A percentile compares a stretch with the other conserved stretches of the same genome.
Evolutionary conservation across 495 filamentous ascomycete species (phyloP).

Genomic region (Aspergillus baeticus): DNA sequence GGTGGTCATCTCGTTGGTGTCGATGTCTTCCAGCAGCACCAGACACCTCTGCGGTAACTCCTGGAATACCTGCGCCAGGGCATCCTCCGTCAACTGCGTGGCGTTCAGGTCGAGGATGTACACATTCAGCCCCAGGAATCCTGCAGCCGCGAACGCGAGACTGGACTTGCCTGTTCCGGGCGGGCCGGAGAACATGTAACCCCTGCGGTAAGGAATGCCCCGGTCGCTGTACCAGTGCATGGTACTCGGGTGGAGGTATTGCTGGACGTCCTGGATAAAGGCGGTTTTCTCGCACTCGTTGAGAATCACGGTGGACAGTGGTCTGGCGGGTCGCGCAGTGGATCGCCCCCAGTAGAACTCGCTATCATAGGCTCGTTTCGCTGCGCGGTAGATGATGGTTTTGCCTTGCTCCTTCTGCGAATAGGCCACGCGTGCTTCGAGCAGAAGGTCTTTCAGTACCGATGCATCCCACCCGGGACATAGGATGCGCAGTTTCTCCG

Average conservation of each 20-base stretch:
- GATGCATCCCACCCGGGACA: slow-evolving; percentile 6
- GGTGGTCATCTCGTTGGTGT: slow-evolving; percentile 48
- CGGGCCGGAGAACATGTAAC: slow-evolving; percentile 37
- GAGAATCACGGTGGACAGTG: slow-evolving; percentile 24
- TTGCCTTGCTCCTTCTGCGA: slow-evolving; percentile 12
- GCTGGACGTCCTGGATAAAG: slow-evolving; percentile 38
- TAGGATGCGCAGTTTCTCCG: too few species aligned
- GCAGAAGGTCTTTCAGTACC: background rate
- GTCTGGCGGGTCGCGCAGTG: slow-evolving; percentile 41
- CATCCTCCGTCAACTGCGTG: slow-evolving; percentile 48
- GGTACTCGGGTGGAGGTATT: slow-evolving; percentile 70
- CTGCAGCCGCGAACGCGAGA: slow-evolving; percentile 7
- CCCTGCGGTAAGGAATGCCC: slow-evolving; percentile 42
- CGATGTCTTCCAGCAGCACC: slow-evolving; percentile 39
- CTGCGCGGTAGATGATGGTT: slow-evolving; percentile 9
- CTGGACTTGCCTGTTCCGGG: slow-evolving; percentile 42
- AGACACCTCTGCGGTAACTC: slow-evolving; percentile 32
- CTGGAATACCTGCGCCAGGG: slow-evolving; percentile 62
- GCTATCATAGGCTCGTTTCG: slow-evolving; percentile 1
- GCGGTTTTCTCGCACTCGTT: background rate
- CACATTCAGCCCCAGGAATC: slow-evolving; percentile 8
- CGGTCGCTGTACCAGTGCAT: slow-evolving; percentile 69
- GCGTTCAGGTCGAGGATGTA: slow-evolving; percentile 9
- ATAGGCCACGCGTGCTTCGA: slow-evolving; percentile 3
- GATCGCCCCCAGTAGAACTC: slow-evolving; percentile 8